These are phyloP conservation scores for Solanum chmielewskii DNA, from an alignment of 257 asterid genomes.

Conservation along the genomic window DNA sequence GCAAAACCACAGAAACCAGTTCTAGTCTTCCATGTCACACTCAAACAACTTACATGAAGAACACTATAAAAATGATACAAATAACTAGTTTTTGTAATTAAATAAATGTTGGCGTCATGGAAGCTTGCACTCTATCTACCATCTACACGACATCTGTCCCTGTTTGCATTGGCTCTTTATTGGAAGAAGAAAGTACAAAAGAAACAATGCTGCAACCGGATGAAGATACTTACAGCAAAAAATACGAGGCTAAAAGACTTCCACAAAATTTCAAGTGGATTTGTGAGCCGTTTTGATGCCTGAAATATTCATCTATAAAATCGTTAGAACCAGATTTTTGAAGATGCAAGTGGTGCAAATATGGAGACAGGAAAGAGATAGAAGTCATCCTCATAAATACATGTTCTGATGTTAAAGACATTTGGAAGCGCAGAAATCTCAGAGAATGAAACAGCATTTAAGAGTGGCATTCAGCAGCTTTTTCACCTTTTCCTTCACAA, in stretches of 20 bases:
- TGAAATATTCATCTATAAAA: constrained; percentile 10
- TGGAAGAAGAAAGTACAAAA: neutral
- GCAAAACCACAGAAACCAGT: neutral
- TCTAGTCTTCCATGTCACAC: neutral
- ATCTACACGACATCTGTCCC: neutral
- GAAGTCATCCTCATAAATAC: neutral
- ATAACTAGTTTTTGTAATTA: neutral
- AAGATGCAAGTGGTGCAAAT: neutral
- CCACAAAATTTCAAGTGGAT: constrained; percentile 85
- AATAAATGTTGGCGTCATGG: neutral
- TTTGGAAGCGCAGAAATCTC: neutral
- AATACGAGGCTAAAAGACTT: constrained; percentile 93
- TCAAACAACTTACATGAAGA: neutral
- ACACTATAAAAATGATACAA: neutral
- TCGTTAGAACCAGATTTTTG: neutral
- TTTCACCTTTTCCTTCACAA: constrained; percentile 76
- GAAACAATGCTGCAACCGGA: neutral
- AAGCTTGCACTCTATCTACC: neutral
- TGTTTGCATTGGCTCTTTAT: neutral
- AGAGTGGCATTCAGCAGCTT: neutral
- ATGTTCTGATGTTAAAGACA: neutral
- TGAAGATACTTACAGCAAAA: constrained; percentile 68
- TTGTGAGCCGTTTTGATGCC: constrained; percentile 60
- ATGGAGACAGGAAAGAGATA: neutral
- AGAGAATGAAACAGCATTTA: neutral